phyloP scores from a whole-genome alignment of 345 rosid species.

The Acer campestre region DNA sequence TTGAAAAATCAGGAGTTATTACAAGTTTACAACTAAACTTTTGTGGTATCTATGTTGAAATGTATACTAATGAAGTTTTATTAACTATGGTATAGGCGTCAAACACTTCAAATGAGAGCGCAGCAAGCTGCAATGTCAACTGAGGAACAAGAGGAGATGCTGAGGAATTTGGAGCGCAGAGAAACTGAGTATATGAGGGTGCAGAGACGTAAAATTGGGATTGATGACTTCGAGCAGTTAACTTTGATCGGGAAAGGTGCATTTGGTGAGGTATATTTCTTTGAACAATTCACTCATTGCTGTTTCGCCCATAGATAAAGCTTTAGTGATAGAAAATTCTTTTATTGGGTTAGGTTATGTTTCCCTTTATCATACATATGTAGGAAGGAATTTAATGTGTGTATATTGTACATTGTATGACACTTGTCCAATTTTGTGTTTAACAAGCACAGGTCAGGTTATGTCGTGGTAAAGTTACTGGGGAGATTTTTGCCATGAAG shows the following conservation, averaged over 20 bases:
- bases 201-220: conserved; percentile 94
- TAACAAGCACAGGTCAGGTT: conserved; percentile 67
- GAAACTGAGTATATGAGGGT: conserved; percentile 94
- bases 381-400: conserved; percentile 2
- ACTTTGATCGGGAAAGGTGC: conserved; percentile 95
- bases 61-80: conserved; percentile 6
- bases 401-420: neutral
- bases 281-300: neutral
- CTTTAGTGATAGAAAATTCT: neutral
- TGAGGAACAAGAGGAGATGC: conserved; percentile 89
- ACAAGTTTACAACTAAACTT: neutral
- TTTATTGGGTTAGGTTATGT: neutral
- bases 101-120: conserved; percentile 77
- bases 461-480: conserved; percentile 80
- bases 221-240: conserved; percentile 90
- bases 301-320: neutral
- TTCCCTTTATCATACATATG: neutral
- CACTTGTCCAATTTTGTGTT: neutral
- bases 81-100: conserved; percentile 53
- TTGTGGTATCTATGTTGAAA: neutral
- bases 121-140: conserved; percentile 81
- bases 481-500: conserved; percentile 96
- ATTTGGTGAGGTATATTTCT: conserved; percentile 78
- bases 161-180: conserved; percentile 80
- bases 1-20: neutral